These are phyloP conservation scores for Dendrocalamus sinicus DNA, from an alignment of 176 grass and related monocot species.

Conservation along the genomic window DNA sequence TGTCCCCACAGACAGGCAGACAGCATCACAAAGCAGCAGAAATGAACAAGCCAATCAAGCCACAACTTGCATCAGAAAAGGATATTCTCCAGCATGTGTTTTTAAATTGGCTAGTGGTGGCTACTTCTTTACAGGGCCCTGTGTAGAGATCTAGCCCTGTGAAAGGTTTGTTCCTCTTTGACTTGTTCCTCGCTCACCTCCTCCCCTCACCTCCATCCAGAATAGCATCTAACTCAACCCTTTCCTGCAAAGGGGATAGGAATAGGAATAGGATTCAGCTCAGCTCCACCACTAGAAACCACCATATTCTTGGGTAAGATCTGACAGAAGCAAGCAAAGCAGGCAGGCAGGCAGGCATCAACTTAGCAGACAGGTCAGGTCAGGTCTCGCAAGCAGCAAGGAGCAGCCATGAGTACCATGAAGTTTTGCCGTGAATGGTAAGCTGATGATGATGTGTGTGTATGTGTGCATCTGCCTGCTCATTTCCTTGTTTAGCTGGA, in stretches of 20 bases:
- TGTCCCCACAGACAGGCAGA: constrained; percentile 23
- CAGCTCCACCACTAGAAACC: neutral
- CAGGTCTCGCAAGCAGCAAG: neutral
- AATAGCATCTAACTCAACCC: neutral
- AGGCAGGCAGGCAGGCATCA: neutral
- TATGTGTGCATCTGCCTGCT: neutral
- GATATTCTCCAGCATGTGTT: constrained; percentile 9
- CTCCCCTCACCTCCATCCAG: constrained; percentile 11
- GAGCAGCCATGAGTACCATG: constrained; percentile 76
- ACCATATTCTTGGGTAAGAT: constrained; percentile 40
- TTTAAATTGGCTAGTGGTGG: neutral
- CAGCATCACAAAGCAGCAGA: neutral
- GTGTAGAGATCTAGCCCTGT: neutral
- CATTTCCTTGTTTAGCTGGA: neutral
- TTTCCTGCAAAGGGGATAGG: constrained; percentile 4
- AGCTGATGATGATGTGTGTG: constrained; percentile 1
- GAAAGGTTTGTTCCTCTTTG: neutral
- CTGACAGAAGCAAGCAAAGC: neutral
- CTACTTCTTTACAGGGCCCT: neutral
- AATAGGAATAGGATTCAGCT: constrained; percentile 22
- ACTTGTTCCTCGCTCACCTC: neutral
- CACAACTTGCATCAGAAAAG: constrained; percentile 33
- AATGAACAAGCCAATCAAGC: neutral
- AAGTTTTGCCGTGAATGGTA: constrained; percentile 83
- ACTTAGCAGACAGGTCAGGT: neutral